phyloP scores from a whole-genome alignment of 805 yeast genomes.

The Scheffersomyces coipomensis region DNA sequence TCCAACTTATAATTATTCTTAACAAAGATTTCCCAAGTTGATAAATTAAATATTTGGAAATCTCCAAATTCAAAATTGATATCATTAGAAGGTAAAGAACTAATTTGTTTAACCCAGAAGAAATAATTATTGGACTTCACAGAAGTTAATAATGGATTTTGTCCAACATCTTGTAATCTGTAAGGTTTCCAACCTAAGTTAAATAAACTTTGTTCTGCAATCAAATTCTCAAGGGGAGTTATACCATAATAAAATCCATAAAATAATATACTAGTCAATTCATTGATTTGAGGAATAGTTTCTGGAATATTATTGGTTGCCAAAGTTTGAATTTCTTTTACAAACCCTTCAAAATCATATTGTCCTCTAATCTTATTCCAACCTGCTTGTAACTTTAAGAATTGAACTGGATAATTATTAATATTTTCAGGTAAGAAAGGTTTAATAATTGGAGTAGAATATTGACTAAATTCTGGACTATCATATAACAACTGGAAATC shows the following conservation, averaged over 20 bases:
- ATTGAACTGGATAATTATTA: conserved; percentile 27
- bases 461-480: conserved; percentile 19
- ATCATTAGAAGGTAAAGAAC: conserved; percentile 4
- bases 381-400: conserved; percentile 33
- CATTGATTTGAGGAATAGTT: conserved; percentile 23
- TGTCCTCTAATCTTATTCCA: conserved; percentile 41
- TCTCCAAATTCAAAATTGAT: conserved; percentile 30
- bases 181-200: conserved; percentile 44
- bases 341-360: conserved; percentile 30
- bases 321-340: conserved; percentile 25
- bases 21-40: conserved; percentile 39
- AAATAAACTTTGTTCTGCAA: conserved; percentile 40
- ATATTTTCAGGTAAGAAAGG: conserved; percentile 31
- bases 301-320: conserved; percentile 20
- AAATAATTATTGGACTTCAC: conserved; percentile 7
- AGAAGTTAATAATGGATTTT: conserved; percentile 4
- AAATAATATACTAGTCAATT: conserved; percentile 37
- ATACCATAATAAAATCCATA: conserved; percentile 43
- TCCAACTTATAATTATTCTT: conserved; percentile 40
- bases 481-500: conserved; percentile 21
- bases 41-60: conserved; percentile 40
- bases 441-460: conserved; percentile 27
- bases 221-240: conserved; percentile 41
- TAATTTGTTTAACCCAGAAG: conserved; percentile 28
- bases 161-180: conserved; percentile 12